Conservation (phyloP, 495 filamentous ascomycete species). For the Arthonia radiata region DNA sequence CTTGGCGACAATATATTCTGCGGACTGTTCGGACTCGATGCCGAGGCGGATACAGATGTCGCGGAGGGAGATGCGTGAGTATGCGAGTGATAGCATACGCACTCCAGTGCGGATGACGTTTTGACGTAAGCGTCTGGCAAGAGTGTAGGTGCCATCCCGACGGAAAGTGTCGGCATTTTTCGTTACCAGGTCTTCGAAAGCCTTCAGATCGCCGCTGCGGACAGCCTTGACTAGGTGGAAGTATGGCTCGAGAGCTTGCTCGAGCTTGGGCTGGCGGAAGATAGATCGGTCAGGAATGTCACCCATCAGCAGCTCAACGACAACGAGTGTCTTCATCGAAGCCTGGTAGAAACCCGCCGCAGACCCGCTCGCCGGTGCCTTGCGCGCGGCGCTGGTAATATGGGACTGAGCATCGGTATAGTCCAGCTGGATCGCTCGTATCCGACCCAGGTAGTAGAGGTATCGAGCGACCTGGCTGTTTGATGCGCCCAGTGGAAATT, state of each 20-base stretch:
- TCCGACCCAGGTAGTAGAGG: constrained; percentile 85
- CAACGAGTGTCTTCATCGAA: constrained; percentile 75
- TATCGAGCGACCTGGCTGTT: constrained; percentile 96
- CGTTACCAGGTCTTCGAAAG: constrained; percentile 63
- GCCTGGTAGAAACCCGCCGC: constrained; percentile 88
- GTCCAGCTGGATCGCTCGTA: constrained; percentile 82
- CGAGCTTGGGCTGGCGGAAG: constrained; percentile 71
- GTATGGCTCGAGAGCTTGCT: constrained; percentile 71
- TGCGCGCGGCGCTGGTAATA: constrained; percentile 72
- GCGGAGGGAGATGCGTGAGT: constrained; percentile 87
- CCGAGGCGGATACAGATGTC: constrained; percentile 91
- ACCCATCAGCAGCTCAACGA: constrained; percentile 94
- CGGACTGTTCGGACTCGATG: constrained; percentile 81
- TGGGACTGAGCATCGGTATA: constrained; percentile 96
- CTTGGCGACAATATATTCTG: constrained; percentile 97
- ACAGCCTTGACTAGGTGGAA: constrained; percentile 83
- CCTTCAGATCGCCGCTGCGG: constrained; percentile 78
- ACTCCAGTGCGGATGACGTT: constrained; percentile 99
- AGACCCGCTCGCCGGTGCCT: constrained; percentile 69
- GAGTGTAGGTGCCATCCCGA: constrained; percentile 80
- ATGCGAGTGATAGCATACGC: constrained; percentile 94
- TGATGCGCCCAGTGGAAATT: constrained; percentile 75
- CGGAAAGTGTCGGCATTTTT: constrained; percentile 63
- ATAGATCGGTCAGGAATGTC: constrained; percentile 88
- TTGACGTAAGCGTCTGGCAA: constrained; percentile 80